These are phyloP conservation scores for Lotmaria passim DNA, from an alignment of 208 protist genomes.

Conservation along the genomic window DNA sequence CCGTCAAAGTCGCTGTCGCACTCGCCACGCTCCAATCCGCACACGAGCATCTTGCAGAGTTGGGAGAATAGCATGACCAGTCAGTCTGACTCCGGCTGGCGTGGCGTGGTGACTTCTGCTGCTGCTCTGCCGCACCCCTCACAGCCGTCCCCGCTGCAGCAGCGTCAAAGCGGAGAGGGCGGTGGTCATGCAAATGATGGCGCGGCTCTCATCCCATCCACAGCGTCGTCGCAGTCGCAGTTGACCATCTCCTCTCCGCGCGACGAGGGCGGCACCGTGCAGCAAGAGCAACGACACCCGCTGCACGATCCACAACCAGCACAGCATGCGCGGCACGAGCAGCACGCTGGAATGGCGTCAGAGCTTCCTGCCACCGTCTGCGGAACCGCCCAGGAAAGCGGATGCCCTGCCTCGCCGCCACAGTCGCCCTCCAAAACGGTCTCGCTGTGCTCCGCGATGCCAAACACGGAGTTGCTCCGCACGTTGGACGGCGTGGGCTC, in stretches of 20 bases:
- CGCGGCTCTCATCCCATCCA: slow-evolving; percentile 2
- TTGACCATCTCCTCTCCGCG: background rate
- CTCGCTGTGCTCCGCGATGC: background rate
- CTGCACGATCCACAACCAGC: no score
- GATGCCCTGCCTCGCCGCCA: background rate
- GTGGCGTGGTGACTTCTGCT: background rate
- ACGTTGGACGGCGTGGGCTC: background rate
- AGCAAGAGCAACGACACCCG: no score
- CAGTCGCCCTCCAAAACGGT: background rate
- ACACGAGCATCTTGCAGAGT: slow-evolving; percentile 6
- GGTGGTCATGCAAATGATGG: background rate
- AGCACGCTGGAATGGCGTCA: no score
- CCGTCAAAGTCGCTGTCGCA: slow-evolving; percentile 1
- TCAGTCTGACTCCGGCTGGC: background rate
- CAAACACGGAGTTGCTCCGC: background rate
- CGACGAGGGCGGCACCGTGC: background rate
- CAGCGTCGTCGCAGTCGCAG: slow-evolving; percentile 2
- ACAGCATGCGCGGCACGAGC: no score
- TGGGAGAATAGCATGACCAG: slow-evolving; percentile 20
- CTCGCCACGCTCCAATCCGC: slow-evolving; percentile 6
- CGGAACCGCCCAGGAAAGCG: background rate
- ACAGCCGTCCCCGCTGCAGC: background rate
- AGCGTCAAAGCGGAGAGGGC: no score
- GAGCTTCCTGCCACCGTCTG: no score
- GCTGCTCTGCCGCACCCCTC: background rate